Percentiles rank a stretch among this genome's conserved stretches.
Conservation (phyloP, 2,329 filamentous ascomycete species). For the Aspergillus clavatus region DNA sequence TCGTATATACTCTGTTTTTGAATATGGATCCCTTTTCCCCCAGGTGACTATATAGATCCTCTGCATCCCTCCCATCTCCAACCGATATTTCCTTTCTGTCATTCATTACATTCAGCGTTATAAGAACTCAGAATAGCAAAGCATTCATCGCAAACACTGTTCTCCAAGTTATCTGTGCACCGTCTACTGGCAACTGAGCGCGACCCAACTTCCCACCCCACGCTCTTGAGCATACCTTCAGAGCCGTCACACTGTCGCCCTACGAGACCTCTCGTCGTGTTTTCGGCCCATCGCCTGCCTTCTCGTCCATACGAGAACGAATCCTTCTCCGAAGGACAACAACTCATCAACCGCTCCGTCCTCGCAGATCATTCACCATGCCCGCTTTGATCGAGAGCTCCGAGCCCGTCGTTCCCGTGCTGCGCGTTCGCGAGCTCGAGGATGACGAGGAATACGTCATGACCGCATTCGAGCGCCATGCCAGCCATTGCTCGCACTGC, state of each 20-base stretch:
- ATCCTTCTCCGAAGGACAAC: conserved; percentile 14
- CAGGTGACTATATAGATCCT: conserved; percentile 8
- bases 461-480: conserved; percentile 34
- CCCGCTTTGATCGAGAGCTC: conserved; percentile 25
- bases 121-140: background rate
- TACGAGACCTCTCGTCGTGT: conserved; percentile 20
- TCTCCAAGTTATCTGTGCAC: too few relatives aligned
- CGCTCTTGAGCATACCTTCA: background rate
- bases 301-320: conserved; percentile 16
- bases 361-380: conserved; percentile 28
- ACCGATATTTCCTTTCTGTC: background rate
- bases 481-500: conserved; percentile 33
- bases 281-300: conserved; percentile 16
- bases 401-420: conserved; percentile 25
- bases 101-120: background rate
- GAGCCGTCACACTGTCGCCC: conserved; percentile 30
- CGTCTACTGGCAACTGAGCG: background rate
- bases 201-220: background rate
- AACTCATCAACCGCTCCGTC: conserved; percentile 12
- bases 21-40: conserved; percentile 11
- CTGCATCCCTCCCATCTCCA: background rate
- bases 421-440: conserved; percentile 24
- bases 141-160: too few relatives aligned
- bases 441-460: conserved; percentile 37
- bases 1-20: background rate